Conservation (phyloP, 192 early-diverging fungal species). For the Coemansia sp. region DNA sequence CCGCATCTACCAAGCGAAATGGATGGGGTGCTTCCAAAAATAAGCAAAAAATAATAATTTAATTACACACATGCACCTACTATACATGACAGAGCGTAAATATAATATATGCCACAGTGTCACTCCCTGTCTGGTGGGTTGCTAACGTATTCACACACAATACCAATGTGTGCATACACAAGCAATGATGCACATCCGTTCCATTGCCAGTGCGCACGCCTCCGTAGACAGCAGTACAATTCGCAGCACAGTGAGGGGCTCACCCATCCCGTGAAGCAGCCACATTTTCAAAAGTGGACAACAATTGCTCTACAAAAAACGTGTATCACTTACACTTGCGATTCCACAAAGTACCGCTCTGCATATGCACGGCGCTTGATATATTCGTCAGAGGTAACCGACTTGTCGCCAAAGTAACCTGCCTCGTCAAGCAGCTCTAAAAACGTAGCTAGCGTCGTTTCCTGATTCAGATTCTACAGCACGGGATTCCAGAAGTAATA, state of each 20-base stretch:
- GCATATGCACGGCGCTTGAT: constrained; percentile 15
- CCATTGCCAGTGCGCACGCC: not conserved
- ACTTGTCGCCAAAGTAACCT: constrained; percentile 13
- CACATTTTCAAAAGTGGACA: not conserved
- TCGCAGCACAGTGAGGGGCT: not conserved
- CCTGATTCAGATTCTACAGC: constrained; percentile 8
- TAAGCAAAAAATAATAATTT: not conserved
- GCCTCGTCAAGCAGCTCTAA: constrained; percentile 16
- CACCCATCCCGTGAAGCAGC: not conserved
- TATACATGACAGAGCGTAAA: not conserved
- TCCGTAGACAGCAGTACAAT: not conserved
- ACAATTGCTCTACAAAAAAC: not conserved
- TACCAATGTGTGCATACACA: not conserved
- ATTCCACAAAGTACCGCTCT: constrained; percentile 13
- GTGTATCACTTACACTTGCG: constrained; percentile 20
- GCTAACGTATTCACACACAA: not conserved
- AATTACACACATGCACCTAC: not conserved
- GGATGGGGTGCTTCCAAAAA: constrained; percentile 9
- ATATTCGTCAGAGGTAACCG: constrained; percentile 12
- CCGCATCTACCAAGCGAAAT: constrained; percentile 20
- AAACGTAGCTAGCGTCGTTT: not conserved
- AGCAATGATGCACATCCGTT: not conserved
- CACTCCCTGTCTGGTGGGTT: constrained; percentile 1
- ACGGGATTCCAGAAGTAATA: constrained; percentile 2
- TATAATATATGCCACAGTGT: constrained; percentile 6